Percentiles rank a stretch among this genome's conserved stretches.
phyloP scores from a whole-genome alignment of 1,139 yeast species.

The Saccharomyces hybrid region DNA sequence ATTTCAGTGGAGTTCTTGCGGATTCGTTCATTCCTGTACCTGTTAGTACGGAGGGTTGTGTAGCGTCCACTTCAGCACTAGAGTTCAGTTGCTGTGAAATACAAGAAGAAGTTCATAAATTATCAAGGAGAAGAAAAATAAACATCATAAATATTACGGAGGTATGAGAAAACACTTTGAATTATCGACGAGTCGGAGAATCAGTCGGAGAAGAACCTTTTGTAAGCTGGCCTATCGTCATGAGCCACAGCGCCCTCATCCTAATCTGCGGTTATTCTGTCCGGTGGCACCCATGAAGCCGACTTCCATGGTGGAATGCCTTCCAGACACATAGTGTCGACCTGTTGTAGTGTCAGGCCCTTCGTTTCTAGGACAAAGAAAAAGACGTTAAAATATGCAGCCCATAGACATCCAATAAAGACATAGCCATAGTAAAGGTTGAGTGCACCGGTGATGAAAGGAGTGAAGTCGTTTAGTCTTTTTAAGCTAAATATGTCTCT shows the following conservation, averaged over 20 bases:
- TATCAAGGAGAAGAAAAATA: not conserved
- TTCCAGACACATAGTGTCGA: slow-evolving; percentile 46
- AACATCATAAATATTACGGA: not conserved
- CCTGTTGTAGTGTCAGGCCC: slow-evolving; percentile 61
- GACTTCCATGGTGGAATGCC: slow-evolving; percentile 39
- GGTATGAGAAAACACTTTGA: too few species aligned
- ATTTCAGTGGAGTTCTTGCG: too few species aligned
- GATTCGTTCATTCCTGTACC: too few species aligned
- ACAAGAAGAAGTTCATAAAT: too few species aligned
- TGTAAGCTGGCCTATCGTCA: slow-evolving; percentile 25
- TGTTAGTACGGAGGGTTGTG: too few species aligned
- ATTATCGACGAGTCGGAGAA: not conserved
- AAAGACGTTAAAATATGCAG: slow-evolving; percentile 19
- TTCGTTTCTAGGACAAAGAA: slow-evolving; percentile 59
- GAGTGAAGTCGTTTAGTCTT: slow-evolving; percentile 39
- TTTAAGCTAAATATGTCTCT: too few species aligned
- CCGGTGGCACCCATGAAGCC: slow-evolving; percentile 14
- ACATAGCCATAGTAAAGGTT: slow-evolving; percentile 52
- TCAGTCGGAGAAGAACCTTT: slow-evolving; percentile 8
- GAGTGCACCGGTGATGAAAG: slow-evolving; percentile 46
- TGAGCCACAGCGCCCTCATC: slow-evolving; percentile 19
- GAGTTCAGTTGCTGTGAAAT: too few species aligned
- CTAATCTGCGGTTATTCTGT: slow-evolving; percentile 27
- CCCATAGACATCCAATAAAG: slow-evolving; percentile 42
- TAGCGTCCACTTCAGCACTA: too few species aligned